Evolutionary conservation across 179 eudicot genomes (phyloP).

Genomic region (Silene noctiflora): DNA sequence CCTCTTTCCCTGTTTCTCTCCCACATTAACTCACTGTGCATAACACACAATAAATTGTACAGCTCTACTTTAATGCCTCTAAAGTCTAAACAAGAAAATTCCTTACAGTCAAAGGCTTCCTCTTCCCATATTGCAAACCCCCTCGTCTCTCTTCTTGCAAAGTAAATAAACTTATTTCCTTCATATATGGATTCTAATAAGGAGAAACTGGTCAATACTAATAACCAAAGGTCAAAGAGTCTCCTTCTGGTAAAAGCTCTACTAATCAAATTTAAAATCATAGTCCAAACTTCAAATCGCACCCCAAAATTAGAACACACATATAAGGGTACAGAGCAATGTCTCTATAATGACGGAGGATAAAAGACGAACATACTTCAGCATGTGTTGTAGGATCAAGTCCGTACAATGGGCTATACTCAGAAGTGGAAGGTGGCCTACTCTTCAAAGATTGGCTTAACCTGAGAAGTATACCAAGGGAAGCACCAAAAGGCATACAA

Average conservation of each 20-base stretch:
- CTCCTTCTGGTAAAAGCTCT: neutral
- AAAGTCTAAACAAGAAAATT: neutral
- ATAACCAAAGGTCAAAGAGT: neutral
- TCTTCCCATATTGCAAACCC: neutral
- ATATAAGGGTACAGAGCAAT: neutral
- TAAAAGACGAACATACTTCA: conserved; percentile 51
- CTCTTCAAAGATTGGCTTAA: conserved; percentile 62
- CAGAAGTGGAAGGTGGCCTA: conserved; percentile 81
- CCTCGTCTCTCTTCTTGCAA: neutral
- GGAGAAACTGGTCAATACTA: neutral
- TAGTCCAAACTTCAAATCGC: neutral
- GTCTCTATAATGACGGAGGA: neutral
- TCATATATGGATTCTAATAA: neutral
- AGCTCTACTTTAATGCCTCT: neutral
- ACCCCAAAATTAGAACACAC: neutral
- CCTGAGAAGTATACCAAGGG: conserved; percentile 36
- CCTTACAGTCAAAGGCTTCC: neutral
- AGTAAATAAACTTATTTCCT: neutral
- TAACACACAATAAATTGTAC: neutral
- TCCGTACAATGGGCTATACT: conserved; percentile 77
- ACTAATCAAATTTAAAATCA: neutral
- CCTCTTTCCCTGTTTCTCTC: neutral
- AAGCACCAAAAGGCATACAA: conserved; percentile 13
- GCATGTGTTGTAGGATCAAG: conserved; percentile 96
- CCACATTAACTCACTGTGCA: neutral